Base-by-base conservation (phyloP, 768 basidiomycete species). In the Holtermanniella nyarrowii region DNA sequence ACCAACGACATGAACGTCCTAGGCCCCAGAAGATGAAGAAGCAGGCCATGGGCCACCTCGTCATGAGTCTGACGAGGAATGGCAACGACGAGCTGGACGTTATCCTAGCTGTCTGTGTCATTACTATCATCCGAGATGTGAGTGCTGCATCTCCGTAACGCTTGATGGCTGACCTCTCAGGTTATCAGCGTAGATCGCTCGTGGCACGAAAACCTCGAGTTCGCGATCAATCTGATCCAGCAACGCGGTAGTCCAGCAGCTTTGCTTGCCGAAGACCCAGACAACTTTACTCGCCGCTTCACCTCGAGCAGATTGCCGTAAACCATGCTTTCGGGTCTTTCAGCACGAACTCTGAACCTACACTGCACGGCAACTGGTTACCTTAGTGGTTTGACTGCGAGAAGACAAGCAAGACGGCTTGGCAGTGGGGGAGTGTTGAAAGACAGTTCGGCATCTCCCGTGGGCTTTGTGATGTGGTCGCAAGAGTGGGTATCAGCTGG, bases 301-400 rank as follows among this genome's bases (percentile, higher is more conserved):
- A 42, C 63, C 39, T 66, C 20, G 64, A 66, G 46, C 58, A 61
- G 31, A 42, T 66, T 22, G 59, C 64, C 10, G 56, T 54, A 5
- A 61, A 66, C 45, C 61, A 66, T 46, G 60, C 62, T 4, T 62
- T 66, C 46, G 61, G 60, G 26, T 62, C 49, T n/a, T 62, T 65
- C 55, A 54, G 60, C 41, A 65, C 59, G 1, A 58, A 58, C 13
- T 60, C 62, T 48, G 63, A 62, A 47, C 63, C 63, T 10, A 48
- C 58, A 4, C 48, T 65, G 26, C 46, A 62, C 20, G 63, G 56
- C n/a, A 57, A 58, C 47, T 65, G 56, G 50, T 61, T 59, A 42
- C 45, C 52, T 20, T 62, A 57, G 61, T 62, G 61, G 61, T 62
- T 62, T 47, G 61, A 62, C n/a, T 57, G 61, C 31, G 61, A 59